Base-by-base conservation (phyloP, 768 basidiomycete genomes). In the Clavulina sp. region DNA sequence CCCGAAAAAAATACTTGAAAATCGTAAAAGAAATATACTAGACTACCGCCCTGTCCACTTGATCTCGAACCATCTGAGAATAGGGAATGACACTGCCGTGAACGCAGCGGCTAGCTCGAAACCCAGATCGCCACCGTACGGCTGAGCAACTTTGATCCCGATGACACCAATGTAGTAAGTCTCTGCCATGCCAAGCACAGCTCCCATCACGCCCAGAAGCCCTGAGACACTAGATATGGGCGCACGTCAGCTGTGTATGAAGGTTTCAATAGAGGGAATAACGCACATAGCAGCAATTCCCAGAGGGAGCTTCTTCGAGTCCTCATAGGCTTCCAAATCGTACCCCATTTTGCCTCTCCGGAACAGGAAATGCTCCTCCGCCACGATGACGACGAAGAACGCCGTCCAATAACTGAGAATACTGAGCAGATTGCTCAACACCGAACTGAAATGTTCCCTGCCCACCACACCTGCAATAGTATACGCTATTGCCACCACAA, bases 91-190 rank as follows among this genome's bases (percentile, higher is more conserved):
- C 6, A 75, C 63, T 3, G 63, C 74, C 4, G 75, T 61, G 52
- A 75, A 73, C 2, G 48, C 63, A 13, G 70, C 73, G 24, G 70
- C 68, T 44, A 73, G 67, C 68, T 76, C 75, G 52, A 76, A 75
- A 30, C 75, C 75, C 28, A 76, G 64, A 57, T 76, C 75, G 1
- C 71, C 74, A 29, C 74, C 74, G 36, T 60, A 68, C n/a, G n/a
- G n/a, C 41, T 61, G 60, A 9, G 73, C 72, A 3, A 72, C 69
- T 41, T 66, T 52, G 44, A 58, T 59, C 2, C 66, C 75, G 2
- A 75, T 57, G 0, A 73, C 74, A 1, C 75, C 75, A 1, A 67
- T 71, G 51, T 74, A 75, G 73, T 73, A 73, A 1, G 53, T 54
- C 47, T 62, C 57, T 5, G 74, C 68, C 75, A 76, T 77, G 1